Evolutionary conservation across 768 basidiomycete species (phyloP).

Genomic region (Trametes maxima): DNA sequence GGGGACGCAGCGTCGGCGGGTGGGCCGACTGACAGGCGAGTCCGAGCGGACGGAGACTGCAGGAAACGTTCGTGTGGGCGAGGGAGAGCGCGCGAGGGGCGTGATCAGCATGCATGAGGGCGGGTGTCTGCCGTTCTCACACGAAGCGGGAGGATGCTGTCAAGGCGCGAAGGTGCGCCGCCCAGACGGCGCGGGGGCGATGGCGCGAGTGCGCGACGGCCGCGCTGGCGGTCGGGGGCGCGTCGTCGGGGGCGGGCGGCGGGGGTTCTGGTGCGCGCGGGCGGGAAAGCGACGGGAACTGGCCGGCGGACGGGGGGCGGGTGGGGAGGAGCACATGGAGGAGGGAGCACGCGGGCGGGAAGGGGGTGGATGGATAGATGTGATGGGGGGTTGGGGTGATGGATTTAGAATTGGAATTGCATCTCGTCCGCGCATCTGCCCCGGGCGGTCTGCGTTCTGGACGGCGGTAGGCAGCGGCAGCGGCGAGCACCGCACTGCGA

Average conservation of each 20-base stretch:
- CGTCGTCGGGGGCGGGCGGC: neutral
- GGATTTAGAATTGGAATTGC: conserved; percentile 10
- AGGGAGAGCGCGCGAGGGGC: conserved; percentile 8
- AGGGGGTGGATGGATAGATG: conserved; percentile 9
- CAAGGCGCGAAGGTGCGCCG: conserved; percentile 14
- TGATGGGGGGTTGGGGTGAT: conserved; percentile 11
- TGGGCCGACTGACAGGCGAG: conserved; percentile 10
- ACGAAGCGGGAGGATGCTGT: conserved; percentile 14
- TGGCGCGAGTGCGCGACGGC: neutral
- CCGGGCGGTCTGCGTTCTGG: no score
- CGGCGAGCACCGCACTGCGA: conserved; percentile 19
- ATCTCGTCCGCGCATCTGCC: neutral
- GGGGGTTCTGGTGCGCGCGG: neutral
- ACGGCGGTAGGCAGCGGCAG: no score
- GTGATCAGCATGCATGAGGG: conserved; percentile 20
- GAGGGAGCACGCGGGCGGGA: conserved; percentile 18
- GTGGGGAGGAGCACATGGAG: conserved; percentile 14
- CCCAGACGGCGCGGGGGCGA: no score
- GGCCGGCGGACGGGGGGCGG: neutral
- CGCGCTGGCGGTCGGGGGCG: neutral
- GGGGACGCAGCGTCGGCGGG: neutral
- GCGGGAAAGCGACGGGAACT: conserved; percentile 4
- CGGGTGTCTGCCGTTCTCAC: conserved; percentile 10
- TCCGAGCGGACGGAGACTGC: conserved; percentile 20
- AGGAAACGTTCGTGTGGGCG: conserved; percentile 19